Base-by-base conservation (phyloP, 1,284 basidiomycete genomes). In the Sporisorium graminicola region DNA sequence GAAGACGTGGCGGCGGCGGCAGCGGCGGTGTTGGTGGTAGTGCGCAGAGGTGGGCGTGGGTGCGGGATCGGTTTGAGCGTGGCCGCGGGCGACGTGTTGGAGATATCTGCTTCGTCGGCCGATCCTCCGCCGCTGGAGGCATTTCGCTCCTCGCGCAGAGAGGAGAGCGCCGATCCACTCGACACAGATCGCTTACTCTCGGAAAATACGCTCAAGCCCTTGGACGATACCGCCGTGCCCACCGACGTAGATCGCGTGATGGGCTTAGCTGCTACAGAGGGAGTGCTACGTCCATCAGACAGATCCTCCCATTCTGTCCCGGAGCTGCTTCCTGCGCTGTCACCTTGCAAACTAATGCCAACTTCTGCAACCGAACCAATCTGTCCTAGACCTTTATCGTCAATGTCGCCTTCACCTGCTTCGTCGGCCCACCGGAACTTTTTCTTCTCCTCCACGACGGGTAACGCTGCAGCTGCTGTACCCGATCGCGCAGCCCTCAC, bases 381-480 rank as follows among this genome's bases (percentile, higher is more conserved):
- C 7, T 55, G 46, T 7, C 54, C 57, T 2, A 63, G 60, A n/a
- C 90, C 90, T 27, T 89, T 89, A 79, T 94, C 93, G 76, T 93
- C 92, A 51, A 95, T 86, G 52, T 90, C 88, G 10, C 94, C 94
- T 82, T 92, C 91, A 7, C 94, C 94, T 6, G 89, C 93, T 84
- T 95, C 92, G 80, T 96, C 94, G 59, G 89, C 90, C 94, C 94
- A 96, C 80, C 94, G 91, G 18, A 96, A 92, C 59, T 90, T 91
- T 86, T 95, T 95, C 84, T 90, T 90, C 43, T 67, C 67, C 54
- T 73, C 72, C 14, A 57, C 70, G 5, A 35, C 55, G 2, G 65
- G 58, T 12, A 63, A 16, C 6, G 60, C 10, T 13, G 49, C 51
- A 0, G 43, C 16, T 31, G 50, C n/a, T 24, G 50, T 33, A 22